Evolutionary conservation across 139 green algal genomes (phyloP), one percentile per base, ranked within the genome.

Genomic region (Marvania coccoides): DNA sequence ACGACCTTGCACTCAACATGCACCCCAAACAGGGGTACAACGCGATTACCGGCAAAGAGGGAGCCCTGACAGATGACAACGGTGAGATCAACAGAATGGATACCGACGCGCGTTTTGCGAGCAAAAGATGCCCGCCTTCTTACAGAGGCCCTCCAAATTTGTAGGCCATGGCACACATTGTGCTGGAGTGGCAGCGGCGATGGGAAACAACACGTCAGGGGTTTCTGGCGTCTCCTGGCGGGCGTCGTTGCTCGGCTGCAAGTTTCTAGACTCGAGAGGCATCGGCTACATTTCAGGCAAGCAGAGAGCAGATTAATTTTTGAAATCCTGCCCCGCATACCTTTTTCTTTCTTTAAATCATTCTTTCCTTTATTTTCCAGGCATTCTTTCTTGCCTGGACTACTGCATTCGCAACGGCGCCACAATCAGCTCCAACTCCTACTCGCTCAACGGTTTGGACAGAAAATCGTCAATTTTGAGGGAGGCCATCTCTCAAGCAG

Each of bases 201-300:
- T 71, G 36, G 61, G 34, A 15, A 75, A 75, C 28, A 75, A 75
- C 23, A 10, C 5, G 15, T 19, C 15, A 5, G 69, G 69, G 24
- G 42, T 75, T n/a, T 30, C 60, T 2, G 69, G 69, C 9, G 33
- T 37, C 3, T 37, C 47, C 4, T 70, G 60, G 58, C 24, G 40
- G 3, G 14, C 69, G 19, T 28, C 24, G 39, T 19, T 75, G 28
- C 61, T 75, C 51, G 47, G 34, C 34, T 75, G 69, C 39, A 71
- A 68, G 35, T 65, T 65, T 35, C 34, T 75, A 35, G 61, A 71
- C 48, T 14, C 60, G 5, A 23, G n/a, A 34, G 69, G 69, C 26
- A 42, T 26, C 31, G 63, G 63, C 26, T 34, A 51, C 30, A 65
- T 56, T 12, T 71, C 55, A 23, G 42, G 39, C 3, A 42, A 61